phyloP scores from a whole-genome alignment of 768 basidiomycete genomes.

The Auricularia heimuer region DNA sequence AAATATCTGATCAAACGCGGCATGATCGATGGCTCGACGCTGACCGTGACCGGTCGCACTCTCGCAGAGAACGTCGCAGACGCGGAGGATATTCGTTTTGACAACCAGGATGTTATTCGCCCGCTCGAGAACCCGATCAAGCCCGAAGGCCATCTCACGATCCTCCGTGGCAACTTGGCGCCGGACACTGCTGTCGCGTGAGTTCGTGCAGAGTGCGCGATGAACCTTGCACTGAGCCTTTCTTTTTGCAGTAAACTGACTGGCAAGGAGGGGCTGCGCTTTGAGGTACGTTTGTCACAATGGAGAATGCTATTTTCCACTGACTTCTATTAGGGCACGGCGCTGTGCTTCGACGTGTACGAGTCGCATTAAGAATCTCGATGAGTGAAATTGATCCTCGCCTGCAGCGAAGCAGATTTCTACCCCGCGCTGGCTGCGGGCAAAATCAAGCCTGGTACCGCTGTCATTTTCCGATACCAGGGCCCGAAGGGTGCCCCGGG shows the following conservation, averaged over 20 bases:
- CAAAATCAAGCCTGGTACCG: conserved; percentile 64
- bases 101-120: conserved; percentile 66
- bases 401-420: conserved; percentile 50
- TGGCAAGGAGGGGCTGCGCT: conserved; percentile 79
- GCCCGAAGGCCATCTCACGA: conserved; percentile 74
- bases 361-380: conserved; percentile 1
- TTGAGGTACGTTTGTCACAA: conserved; percentile 44
- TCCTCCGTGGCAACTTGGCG: conserved; percentile 81
- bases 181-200: conserved; percentile 75
- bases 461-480: conserved; percentile 78
- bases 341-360: conserved; percentile 70
- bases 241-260: conserved; percentile 51
- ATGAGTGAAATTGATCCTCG: neutral
- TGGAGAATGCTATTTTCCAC: conserved; percentile 3
- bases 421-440: conserved; percentile 65
- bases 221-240: no score
- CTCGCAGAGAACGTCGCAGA: conserved; percentile 79
- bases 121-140: conserved; percentile 75
- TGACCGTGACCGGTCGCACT: conserved; percentile 89
- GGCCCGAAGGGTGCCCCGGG: conserved; percentile 84
- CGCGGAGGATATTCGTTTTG: conserved; percentile 55
- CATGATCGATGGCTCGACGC: conserved; percentile 68
- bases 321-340: conserved; percentile 41
- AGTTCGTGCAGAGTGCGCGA: neutral
- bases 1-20: conserved; percentile 74